Evolutionary conservation across 1,284 basidiomycete species (phyloP), one percentile per base, ranked within the genome.

Genomic region (Termitomyces sp.): DNA sequence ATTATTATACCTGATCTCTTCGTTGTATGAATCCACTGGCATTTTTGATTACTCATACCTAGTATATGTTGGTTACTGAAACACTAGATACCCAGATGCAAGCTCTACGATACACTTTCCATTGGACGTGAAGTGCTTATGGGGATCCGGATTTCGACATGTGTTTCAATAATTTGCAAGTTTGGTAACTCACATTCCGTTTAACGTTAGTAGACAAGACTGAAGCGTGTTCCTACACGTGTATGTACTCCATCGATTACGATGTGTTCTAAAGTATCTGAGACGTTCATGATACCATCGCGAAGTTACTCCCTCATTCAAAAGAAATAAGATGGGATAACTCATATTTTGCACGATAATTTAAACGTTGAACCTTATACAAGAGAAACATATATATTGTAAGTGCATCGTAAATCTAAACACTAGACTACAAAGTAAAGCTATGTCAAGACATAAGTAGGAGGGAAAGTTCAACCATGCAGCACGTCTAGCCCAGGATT

Each of bases 401-500:
- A 47, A 50, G 44, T 41, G 50, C 39, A 45, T 34, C 38, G 52
- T 30, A 40, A 49, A 35, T 59, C 54, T 59, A 59, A 50, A 46
- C 42, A 55, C 53, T 55, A 43, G 42, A 53, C 53, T 54, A 59
- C 52, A 35, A 50, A 54, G 24, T 53, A 48, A 28, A 53, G 49
- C 40, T 51, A 60, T 42, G 39, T 54, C 49, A 41, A 47, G 42
- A 46, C 40, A 33, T 40, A 43, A n/a, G 40, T 28, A 14, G 19
- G 30, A 49, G 44, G 45, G 40, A 40, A 38, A 41, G 39, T 26
- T 35, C 33, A 51, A 50, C 26, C 19, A 45, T 30, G 24, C 49
- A 55, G 50, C 38, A 41, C 24, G 43, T 55, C 53, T 58, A 63
- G 60, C 57, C 55, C 60, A 60, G 55, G 41, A 57, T 59, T 59